A percentile compares a stretch with the other conserved stretches of the same genome.
Evolutionary conservation across 345 rosid species (phyloP).

Genomic region (Rhodomyrtus tomentosa): DNA sequence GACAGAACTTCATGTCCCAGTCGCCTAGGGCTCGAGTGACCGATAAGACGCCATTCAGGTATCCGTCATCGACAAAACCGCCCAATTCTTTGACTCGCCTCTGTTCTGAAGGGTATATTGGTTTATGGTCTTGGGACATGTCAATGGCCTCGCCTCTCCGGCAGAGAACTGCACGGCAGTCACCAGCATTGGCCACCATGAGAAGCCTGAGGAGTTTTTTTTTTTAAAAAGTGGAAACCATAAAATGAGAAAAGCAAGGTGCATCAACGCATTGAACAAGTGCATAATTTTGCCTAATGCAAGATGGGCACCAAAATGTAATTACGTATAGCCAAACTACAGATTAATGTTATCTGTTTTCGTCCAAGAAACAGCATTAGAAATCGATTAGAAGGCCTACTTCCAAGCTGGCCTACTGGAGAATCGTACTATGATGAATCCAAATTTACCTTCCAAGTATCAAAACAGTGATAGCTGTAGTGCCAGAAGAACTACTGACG

Average conservation of each 20-base stretch:
- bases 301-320: not conserved
- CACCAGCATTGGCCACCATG: slow-evolving; percentile 50
- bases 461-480: slow-evolving; percentile 72
- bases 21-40: slow-evolving; percentile 86
- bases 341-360: not conserved
- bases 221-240: not conserved
- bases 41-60: slow-evolving; percentile 61
- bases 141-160: slow-evolving; percentile 31
- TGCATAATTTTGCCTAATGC: not conserved
- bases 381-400: not conserved
- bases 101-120: slow-evolving; percentile 18
- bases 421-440: not conserved
- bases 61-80: slow-evolving; percentile 56
- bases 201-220: slow-evolving; percentile 32
- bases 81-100: slow-evolving; percentile 28
- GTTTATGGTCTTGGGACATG: slow-evolving; percentile 40
- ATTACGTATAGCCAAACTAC: not conserved
- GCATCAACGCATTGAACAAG: not conserved
- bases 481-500: slow-evolving; percentile 67
- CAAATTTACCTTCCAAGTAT: slow-evolving; percentile 50
- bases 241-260: not conserved
- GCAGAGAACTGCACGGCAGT: slow-evolving; percentile 38
- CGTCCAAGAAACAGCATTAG: not conserved
- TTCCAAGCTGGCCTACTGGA: not conserved
- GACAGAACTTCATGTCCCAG: slow-evolving; percentile 76